Evolutionary conservation across 2,329 filamentous ascomycete species (phyloP).

Genomic region (Colletotrichum coccodes): DNA sequence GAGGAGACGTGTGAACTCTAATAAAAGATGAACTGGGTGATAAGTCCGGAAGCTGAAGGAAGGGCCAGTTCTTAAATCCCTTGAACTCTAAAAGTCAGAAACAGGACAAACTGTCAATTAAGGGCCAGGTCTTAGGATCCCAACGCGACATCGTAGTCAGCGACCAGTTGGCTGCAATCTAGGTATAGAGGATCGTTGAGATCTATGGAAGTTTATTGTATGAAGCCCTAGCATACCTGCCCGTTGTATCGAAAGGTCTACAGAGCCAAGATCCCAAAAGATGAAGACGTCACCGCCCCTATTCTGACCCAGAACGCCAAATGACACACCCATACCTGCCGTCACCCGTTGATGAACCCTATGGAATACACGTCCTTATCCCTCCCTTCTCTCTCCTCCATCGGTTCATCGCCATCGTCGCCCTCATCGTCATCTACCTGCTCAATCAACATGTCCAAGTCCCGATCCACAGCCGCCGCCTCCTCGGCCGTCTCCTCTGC

Average conservation of each 20-base stretch:
- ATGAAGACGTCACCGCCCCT: not conserved
- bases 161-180: not conserved
- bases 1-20: no score
- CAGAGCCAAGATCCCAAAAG: not conserved
- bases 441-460: conserved; percentile 63
- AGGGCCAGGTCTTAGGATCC: no score
- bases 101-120: no score
- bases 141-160: no score
- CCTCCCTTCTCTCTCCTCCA: conserved; percentile 26
- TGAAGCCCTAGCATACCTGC: not conserved
- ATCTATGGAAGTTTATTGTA: no score
- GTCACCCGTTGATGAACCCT: conserved; percentile 1
- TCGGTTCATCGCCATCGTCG: conserved; percentile 45
- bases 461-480: conserved; percentile 53
- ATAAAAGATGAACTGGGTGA: no score
- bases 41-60: no score
- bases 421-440: conserved; percentile 57
- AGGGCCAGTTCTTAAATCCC: no score
- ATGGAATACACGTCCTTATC: conserved; percentile 27
- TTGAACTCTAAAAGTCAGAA: no score
- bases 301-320: not conserved
- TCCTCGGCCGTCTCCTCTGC: conserved; percentile 47
- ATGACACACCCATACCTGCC: not conserved
- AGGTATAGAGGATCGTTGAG: no score
- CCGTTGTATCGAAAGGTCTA: not conserved